Base-by-base conservation (phyloP, 345 rosid genomes). In the Citrus cavaleriei region DNA sequence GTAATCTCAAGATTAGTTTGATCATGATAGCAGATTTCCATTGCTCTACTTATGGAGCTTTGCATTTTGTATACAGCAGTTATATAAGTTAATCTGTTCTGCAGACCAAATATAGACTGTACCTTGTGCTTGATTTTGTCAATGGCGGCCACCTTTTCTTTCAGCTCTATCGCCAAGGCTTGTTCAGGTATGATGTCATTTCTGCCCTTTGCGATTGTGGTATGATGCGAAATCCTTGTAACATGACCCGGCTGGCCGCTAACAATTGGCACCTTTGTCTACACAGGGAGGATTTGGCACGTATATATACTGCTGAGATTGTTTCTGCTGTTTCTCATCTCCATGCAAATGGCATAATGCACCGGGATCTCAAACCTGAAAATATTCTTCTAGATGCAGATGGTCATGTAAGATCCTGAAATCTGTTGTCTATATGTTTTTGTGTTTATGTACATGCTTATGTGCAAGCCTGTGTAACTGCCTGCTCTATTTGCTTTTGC, bases 71-170 rank as follows among this genome's bases (percentile, higher is more conserved):
- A n/a, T 14, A n/a, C 25, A 34, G 2, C 65, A 7, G 58, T 75
- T 28, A 75, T 49, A 65, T 28, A 37, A 35, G 18, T 67, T 24
- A 4, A 35, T 32, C 55, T 40, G 8, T 75, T 54, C 16, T 78
- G 78, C 87, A 86, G 89, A 87, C 90, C 38, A 87, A 87, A 80
- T 87, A 87, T 68, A 81, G 90, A 78, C 77, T 87, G 10, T 87
- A 87, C 76, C 88, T 87, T 25, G 84, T 85, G 69, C 78, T 87
- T 38, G 88, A 87, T 74, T 87, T 87, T 82, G 83, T 87, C 58
- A 87, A 87, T 77, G 90, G 90, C 1, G 90, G 55, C 49, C 88
- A 87, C 77, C 86, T 87, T 30, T 87, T 87, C 69, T 87, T 87
- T 61, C 90, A 85, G 81, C 86, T 87, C 8, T 87, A 84, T 81